phyloP scores from a whole-genome alignment of 257 asterid species.

The Cynanchum wilfordii region DNA sequence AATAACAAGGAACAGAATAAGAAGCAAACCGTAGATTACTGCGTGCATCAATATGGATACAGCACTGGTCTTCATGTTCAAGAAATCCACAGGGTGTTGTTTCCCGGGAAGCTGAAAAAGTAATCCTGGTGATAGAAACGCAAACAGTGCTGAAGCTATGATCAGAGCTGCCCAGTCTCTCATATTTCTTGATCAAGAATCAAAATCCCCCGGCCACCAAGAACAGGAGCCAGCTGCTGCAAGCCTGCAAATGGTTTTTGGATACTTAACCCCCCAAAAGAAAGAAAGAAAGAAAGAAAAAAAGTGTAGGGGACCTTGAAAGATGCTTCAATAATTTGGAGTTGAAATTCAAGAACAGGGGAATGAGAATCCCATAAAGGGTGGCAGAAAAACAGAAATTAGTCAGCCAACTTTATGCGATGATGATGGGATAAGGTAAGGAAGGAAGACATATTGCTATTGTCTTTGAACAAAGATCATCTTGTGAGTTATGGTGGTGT shows the following conservation, averaged over 20 bases:
- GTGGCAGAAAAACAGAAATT: background rate
- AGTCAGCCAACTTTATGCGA: background rate
- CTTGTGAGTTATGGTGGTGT: background rate
- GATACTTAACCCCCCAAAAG: too few relatives aligned
- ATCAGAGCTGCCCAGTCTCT: conserved; percentile 63
- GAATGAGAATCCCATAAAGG: conserved; percentile 15
- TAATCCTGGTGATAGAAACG: conserved; percentile 61
- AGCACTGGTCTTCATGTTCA: conserved; percentile 73
- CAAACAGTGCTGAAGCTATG: conserved; percentile 68
- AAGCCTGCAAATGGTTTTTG: background rate
- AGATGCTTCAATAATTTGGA: background rate
- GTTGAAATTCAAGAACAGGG: background rate
- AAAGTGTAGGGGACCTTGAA: background rate
- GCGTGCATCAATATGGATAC: conserved; percentile 60
- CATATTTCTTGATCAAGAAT: conserved; percentile 29
- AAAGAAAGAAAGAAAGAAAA: background rate
- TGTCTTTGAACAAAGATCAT: background rate
- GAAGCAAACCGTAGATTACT: conserved; percentile 70
- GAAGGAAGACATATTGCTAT: background rate
- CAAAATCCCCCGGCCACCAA: background rate
- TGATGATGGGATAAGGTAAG: background rate
- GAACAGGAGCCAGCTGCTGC: background rate
- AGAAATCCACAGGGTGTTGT: conserved; percentile 58
- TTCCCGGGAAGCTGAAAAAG: conserved; percentile 80
- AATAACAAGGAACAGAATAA: conserved; percentile 58